These are phyloP conservation scores for Entomortierella beljakovae DNA, from an alignment of 192 early-diverging fungal genomes.

Conservation along the genomic window DNA sequence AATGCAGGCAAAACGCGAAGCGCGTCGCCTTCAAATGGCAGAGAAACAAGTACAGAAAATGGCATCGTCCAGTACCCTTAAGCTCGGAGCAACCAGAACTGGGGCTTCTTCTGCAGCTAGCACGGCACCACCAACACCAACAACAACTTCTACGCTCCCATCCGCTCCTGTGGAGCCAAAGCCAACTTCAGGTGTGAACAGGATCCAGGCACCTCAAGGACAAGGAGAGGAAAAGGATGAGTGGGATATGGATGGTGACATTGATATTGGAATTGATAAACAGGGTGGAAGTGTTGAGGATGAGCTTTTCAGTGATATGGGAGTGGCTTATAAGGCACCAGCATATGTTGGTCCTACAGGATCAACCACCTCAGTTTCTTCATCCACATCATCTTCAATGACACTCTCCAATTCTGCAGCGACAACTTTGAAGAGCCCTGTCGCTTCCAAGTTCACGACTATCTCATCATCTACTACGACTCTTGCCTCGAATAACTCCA, in stretches of 20 bases:
- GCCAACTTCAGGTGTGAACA: slow-evolving; percentile 8
- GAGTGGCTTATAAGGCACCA: slow-evolving; percentile 38
- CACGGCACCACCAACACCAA: neutral
- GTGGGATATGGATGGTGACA: slow-evolving; percentile 33
- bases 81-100: slow-evolving; percentile 5
- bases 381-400: slow-evolving; percentile 26
- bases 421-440: slow-evolving; percentile 9
- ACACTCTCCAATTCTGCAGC: slow-evolving; percentile 20
- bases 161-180: neutral
- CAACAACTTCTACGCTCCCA: neutral
- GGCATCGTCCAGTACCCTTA: slow-evolving; percentile 14
- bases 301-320: slow-evolving; percentile 51
- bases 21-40: slow-evolving; percentile 39
- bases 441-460: neutral
- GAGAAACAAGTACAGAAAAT: slow-evolving; percentile 40
- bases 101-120: neutral
- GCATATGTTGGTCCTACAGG: slow-evolving; percentile 25
- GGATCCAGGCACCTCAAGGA: slow-evolving; percentile 7
- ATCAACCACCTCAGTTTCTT: slow-evolving; percentile 20
- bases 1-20: slow-evolving; percentile 51
- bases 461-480: neutral
- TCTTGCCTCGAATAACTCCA: neutral
- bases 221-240: slow-evolving; percentile 33
- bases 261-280: slow-evolving; percentile 25
- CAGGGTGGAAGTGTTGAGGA: slow-evolving; percentile 25